Evolutionary conservation across 2,329 filamentous ascomycete species (phyloP).

Genomic region (Alternaria sp.): DNA sequence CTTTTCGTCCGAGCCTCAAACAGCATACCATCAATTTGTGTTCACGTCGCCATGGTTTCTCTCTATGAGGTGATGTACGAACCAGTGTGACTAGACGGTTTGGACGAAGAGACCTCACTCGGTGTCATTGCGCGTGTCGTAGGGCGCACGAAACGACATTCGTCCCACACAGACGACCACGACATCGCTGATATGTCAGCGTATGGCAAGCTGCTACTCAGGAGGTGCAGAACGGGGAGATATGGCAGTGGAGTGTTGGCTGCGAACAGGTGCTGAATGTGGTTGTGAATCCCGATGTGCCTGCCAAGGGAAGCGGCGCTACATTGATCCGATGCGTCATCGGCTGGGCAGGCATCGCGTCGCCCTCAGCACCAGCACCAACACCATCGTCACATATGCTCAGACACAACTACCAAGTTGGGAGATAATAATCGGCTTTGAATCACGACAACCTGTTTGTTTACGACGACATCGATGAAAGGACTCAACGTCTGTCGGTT

Average conservation of each 20-base stretch:
- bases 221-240: too few relatives aligned
- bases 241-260: not conserved
- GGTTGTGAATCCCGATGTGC: not conserved
- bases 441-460: fast-evolving
- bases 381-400: not conserved
- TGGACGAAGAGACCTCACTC: too few relatives aligned
- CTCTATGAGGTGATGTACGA: too few relatives aligned
- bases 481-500: not conserved
- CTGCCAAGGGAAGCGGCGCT: not conserved
- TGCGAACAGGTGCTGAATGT: not conserved
- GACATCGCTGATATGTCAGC: too few relatives aligned
- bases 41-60: too few relatives aligned
- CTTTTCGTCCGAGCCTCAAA: not conserved
- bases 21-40: too few relatives aligned
- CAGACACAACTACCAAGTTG: not conserved
- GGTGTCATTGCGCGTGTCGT: too few relatives aligned
- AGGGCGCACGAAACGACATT: too few relatives aligned
- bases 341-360: not conserved
- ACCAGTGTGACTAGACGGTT: too few relatives aligned
- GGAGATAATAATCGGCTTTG: not conserved
- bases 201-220: too few relatives aligned
- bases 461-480: not conserved
- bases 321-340: not conserved
- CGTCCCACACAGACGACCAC: too few relatives aligned
- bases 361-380: not conserved